Percentiles rank a stretch among this genome's conserved stretches.
Evolutionary conservation across 805 yeast genomes (phyloP).

Genomic region (Kregervanrija pseudodelftensis): DNA sequence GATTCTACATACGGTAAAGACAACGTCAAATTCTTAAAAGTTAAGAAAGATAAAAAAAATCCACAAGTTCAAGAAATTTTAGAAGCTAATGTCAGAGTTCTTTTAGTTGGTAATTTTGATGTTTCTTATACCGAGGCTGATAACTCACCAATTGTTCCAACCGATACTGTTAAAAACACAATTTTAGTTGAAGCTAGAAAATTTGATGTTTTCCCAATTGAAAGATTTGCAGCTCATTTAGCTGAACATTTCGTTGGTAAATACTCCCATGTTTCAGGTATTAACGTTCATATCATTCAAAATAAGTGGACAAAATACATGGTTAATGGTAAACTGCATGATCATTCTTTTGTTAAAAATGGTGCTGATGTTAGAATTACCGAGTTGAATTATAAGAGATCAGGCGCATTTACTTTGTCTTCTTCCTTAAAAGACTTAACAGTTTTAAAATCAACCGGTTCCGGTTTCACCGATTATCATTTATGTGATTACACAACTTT

Average conservation of each 20-base stretch:
- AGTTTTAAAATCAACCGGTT: constrained; percentile 84
- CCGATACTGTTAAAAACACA: constrained; percentile 90
- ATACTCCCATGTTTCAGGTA: constrained; percentile 70
- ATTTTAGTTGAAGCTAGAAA: constrained; percentile 76
- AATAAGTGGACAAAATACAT: constrained; percentile 69
- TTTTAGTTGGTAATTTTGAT: constrained; percentile 75
- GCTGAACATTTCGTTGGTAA: constrained; percentile 75
- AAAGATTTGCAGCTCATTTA: constrained; percentile 78
- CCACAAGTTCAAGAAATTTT: constrained; percentile 73
- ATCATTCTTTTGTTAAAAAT: constrained; percentile 78
- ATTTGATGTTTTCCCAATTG: constrained; percentile 84
- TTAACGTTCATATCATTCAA: constrained; percentile 62
- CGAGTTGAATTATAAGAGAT: constrained; percentile 43
- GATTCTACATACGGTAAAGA: constrained; percentile 82
- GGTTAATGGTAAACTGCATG: constrained; percentile 70
- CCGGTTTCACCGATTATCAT: constrained; percentile 86
- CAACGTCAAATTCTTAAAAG: constrained; percentile 87
- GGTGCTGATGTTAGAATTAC: constrained; percentile 75
- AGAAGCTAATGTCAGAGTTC: constrained; percentile 74
- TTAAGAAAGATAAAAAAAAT: constrained; percentile 66
- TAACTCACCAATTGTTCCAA: constrained; percentile 84
- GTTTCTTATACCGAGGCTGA: constrained; percentile 81
- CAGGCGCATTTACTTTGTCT: constrained; percentile 48
- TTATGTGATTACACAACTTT: constrained; percentile 85
- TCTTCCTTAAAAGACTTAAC: constrained; percentile 74